Percentiles rank a stretch among this genome's conserved stretches.
These are phyloP conservation scores for Picea abies DNA, from an alignment of 83 land plant genomes.

Conservation along the genomic window DNA sequence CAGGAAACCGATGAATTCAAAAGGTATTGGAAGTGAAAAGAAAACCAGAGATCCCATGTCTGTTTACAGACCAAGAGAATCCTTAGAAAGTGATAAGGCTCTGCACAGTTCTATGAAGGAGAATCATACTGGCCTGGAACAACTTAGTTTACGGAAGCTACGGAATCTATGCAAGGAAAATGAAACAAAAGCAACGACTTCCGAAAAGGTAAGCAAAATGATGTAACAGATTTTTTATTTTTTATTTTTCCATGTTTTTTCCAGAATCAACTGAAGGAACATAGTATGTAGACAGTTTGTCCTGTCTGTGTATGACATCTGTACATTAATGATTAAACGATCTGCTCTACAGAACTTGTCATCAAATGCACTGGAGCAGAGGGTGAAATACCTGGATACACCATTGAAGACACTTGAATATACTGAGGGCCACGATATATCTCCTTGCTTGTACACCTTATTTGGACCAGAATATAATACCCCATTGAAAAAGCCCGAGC, in stretches of 20 bases:
- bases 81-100: neutral
- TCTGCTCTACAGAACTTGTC: conserved; percentile 8
- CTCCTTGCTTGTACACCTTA: neutral
- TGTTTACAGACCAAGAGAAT: neutral
- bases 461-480: neutral
- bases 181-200: neutral
- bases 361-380: conserved; percentile 2
- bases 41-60: conserved; percentile 2
- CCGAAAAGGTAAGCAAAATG: conserved; percentile 8
- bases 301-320: neutral
- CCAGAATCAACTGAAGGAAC: neutral
- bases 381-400: neutral
- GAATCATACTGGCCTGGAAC: neutral
- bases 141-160: neutral
- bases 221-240: neutral
- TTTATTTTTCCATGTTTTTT: neutral
- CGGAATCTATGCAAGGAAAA: conserved; percentile 1
- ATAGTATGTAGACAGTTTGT: too few relatives aligned
- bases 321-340: neutral
- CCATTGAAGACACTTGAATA: neutral
- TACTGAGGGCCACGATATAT: neutral
- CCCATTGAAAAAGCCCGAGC: neutral
- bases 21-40: neutral
- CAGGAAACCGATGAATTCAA: neutral
- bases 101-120: neutral